Evolutionary conservation across 2,329 filamentous ascomycete species (phyloP).

Genomic region (Trichoderma sp.): DNA sequence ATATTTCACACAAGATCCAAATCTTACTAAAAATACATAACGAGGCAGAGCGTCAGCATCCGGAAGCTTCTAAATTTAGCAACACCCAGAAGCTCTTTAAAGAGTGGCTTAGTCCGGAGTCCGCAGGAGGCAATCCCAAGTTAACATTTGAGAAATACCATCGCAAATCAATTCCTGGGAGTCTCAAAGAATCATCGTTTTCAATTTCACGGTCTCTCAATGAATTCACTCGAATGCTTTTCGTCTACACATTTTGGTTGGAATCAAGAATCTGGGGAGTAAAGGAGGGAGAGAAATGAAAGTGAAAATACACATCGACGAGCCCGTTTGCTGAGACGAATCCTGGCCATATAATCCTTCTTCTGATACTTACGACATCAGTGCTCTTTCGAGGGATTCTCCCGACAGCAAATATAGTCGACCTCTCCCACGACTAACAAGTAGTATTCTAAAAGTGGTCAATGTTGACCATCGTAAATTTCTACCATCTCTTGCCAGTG

Average conservation of each 20-base stretch:
- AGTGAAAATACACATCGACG: too few species aligned
- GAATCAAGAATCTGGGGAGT: too few species aligned
- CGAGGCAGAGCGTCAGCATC: background rate
- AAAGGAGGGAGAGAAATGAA: too few species aligned
- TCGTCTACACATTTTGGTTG: too few species aligned
- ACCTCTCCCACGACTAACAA: background rate
- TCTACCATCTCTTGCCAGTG: too few species aligned
- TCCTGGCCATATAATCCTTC: too few species aligned
- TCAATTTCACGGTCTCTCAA: background rate
- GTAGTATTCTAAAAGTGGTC: background rate
- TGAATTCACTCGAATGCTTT: background rate
- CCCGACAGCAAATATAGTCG: background rate
- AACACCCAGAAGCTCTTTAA: background rate
- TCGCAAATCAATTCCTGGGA: background rate
- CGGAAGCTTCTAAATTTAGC: background rate
- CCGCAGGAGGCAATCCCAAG: background rate
- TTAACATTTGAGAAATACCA: background rate
- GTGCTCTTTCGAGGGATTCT: too few species aligned
- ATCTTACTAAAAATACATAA: background rate
- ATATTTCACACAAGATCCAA: background rate
- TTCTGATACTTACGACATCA: too few species aligned
- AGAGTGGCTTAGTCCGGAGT: background rate
- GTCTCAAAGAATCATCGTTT: background rate
- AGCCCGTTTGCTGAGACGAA: too few species aligned
- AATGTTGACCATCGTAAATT: too few species aligned